Base-by-base conservation (phyloP, 495 filamentous ascomycete species). In the Chaetomium cochliodes region DNA sequence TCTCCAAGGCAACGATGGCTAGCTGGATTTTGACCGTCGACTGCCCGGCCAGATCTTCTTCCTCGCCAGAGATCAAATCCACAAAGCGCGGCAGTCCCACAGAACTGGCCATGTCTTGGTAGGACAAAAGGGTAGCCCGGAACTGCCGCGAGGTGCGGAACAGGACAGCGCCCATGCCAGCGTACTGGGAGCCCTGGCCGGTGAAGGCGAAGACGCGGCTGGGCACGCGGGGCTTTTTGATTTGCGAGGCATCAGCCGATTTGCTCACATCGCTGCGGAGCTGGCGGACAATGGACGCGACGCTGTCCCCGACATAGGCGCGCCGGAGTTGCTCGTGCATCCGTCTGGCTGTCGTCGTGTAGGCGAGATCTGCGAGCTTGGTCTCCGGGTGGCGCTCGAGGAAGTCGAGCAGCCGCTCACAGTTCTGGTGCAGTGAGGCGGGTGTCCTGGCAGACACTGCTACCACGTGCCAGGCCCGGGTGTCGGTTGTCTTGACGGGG, bases 271-370 rank as follows among this genome's bases (percentile, higher is more conserved):
- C 25, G 23, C 20, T 50, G 46, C 46, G 46, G 13, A 52, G 50
- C 23, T 28, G 50, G 23, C 50, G 25, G 12, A 52, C 13, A 18
- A 26, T 12, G 25, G 23, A 28, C 1, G 46, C 2, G 46, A 23
- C n/a, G n/a, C 4, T 50, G 20, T 50, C 46, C 46, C 46, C 46
- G 23, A 50, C 46, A 8, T 50, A 50, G n/a, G 46, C 46, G 3
- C 46, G 46, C 18, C 52, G 52, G 1, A 33, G 52, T 20, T 33
- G 54, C 18, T 57, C 28, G 37, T 57, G 54, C n/a, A 57, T 57
- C 7, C 54, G 33, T 9, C 54, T 22, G 6, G 54, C 54, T 0
- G 30, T 57, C 4, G 54, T 57, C n/a, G 54, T 57, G 33, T 57
- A 57, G 9, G 33, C 30, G 11, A 57, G n/a, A 16, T 57, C 33